Evolutionary conservation across 192 early-diverging fungal genomes (phyloP).

Genomic region (Glomus cerebriforme): DNA sequence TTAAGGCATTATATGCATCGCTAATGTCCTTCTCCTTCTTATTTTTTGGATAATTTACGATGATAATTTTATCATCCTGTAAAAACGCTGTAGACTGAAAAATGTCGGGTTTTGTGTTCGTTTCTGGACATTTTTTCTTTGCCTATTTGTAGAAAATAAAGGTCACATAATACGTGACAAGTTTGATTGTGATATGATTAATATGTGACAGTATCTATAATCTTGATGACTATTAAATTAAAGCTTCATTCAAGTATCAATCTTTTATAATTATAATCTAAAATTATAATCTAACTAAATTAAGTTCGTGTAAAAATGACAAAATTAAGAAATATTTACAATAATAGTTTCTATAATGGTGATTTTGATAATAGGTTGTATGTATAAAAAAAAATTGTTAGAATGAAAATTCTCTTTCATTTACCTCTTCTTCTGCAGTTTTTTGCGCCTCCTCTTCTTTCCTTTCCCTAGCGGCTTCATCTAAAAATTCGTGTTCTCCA

Average conservation of each 20-base stretch:
- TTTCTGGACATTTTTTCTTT: background rate
- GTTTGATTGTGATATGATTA: background rate
- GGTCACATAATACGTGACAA: background rate
- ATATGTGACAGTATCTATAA: too few species aligned
- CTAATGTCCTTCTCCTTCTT: background rate
- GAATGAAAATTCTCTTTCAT: background rate
- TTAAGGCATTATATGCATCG: conserved; percentile 7
- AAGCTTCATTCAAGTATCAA: too few species aligned
- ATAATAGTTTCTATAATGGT: too few species aligned
- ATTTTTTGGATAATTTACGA: conserved; percentile 9
- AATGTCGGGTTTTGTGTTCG: conserved; percentile 21
- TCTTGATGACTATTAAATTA: too few species aligned
- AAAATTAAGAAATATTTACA: too few species aligned
- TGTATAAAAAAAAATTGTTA: too few species aligned
- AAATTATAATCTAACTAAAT: too few species aligned
- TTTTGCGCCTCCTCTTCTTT: background rate
- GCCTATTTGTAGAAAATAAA: background rate
- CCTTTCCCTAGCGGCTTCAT: background rate
- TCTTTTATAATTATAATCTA: too few species aligned
- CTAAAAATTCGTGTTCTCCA: background rate
- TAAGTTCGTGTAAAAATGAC: too few species aligned
- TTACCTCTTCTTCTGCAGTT: background rate
- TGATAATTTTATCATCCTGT: background rate
- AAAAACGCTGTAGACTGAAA: conserved; percentile 4
- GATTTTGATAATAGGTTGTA: too few species aligned